Evolutionary conservation across 305 asterid genomes (phyloP).

Genomic region (Petunia hybrid): DNA sequence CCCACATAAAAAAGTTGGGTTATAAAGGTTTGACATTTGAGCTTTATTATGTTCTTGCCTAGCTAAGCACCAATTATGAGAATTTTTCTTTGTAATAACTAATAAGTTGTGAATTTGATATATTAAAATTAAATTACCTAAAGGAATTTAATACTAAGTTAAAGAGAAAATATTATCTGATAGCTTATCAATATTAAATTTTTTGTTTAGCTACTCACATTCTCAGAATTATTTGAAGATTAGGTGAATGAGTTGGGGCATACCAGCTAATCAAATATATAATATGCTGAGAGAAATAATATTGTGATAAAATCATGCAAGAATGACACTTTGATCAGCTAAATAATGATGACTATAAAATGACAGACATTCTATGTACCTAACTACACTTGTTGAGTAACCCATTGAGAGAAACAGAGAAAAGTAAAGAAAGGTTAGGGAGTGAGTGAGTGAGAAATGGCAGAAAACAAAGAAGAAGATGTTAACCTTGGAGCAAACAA

Average conservation of each 20-base stretch:
- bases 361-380: too few species aligned
- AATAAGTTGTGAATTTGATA: too few species aligned
- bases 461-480: too few species aligned
- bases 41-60: too few species aligned
- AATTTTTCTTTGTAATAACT: too few species aligned
- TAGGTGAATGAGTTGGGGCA: slow-evolving; percentile 40
- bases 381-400: background rate
- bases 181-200: too few species aligned
- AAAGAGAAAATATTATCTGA: too few species aligned
- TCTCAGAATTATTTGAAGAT: slow-evolving; percentile 36
- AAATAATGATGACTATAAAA: too few species aligned
- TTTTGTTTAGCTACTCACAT: slow-evolving; percentile 54
- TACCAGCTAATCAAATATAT: slow-evolving; percentile 43
- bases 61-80: too few species aligned
- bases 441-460: slow-evolving; percentile 68
- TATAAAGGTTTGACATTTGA: too few species aligned
- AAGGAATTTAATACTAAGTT: too few species aligned
- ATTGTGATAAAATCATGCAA: slow-evolving; percentile 36
- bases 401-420: background rate
- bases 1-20: background rate
- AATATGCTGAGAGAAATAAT: slow-evolving; percentile 47
- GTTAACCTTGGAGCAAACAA: slow-evolving; percentile 76
- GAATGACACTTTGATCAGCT: slow-evolving; percentile 47
- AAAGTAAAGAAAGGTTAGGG: slow-evolving; percentile 52
- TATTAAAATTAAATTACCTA: too few species aligned